A percentile compares a stretch with the other conserved stretches of the same genome.
Conservation (phyloP, 352 stramenopile genomes). For the Lagenidium sp. region DNA sequence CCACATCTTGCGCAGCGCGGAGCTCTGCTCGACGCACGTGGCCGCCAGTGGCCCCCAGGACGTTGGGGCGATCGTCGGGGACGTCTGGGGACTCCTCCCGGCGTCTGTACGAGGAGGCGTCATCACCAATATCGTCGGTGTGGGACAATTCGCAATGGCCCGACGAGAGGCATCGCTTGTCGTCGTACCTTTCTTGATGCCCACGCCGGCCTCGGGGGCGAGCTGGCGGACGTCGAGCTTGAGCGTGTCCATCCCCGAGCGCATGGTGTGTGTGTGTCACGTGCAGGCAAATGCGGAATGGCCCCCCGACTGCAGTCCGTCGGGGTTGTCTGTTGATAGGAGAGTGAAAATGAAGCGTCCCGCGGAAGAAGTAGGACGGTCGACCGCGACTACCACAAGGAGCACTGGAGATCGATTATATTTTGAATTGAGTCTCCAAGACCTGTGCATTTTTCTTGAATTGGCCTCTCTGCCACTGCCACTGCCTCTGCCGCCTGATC, state of each 20-base stretch:
- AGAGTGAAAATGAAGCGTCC: neutral
- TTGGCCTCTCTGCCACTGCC: too few relatives aligned
- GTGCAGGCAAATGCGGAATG: too few relatives aligned
- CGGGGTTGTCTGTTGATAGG: too few relatives aligned
- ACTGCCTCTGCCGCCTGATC: too few relatives aligned
- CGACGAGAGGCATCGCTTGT: neutral
- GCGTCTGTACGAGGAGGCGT: neutral
- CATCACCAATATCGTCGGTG: too few relatives aligned
- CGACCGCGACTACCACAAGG: too few relatives aligned
- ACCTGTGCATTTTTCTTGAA: too few relatives aligned
- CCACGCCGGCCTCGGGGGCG: constrained; percentile 6
- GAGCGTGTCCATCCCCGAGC: neutral
- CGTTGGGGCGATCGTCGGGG: constrained; percentile 21
- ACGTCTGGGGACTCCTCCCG: constrained; percentile 15
- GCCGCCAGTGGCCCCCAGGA: constrained; percentile 39
- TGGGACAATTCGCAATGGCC: neutral
- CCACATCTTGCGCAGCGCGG: constrained; percentile 62
- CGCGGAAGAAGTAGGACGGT: too few relatives aligned
- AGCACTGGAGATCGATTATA: too few relatives aligned
- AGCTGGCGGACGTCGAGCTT: constrained; percentile 16
- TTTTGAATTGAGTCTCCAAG: too few relatives aligned
- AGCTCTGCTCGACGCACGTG: constrained; percentile 28
- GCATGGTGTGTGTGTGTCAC: too few relatives aligned
- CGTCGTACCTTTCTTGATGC: constrained; percentile 15
- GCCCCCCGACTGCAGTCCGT: too few relatives aligned